Base-by-base conservation (phyloP, 192 early-diverging fungal genomes). In the Umbelopsis ramanniana region DNA sequence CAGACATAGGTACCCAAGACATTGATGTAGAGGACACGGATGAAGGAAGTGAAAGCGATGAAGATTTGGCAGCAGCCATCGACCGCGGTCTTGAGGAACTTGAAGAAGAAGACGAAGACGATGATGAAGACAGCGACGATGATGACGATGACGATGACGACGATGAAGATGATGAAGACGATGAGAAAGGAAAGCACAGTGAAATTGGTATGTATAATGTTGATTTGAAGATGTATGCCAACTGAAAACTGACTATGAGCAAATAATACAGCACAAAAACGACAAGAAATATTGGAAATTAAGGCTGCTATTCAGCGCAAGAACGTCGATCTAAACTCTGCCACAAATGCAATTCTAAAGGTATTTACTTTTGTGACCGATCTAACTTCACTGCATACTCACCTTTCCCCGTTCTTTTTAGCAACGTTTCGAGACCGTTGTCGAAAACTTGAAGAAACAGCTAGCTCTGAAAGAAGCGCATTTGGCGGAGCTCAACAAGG, bases 261-360 rank as follows among this genome's bases (percentile, higher is more conserved):
- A 43, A 63, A 72, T 74, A 66, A 14, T 77, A 63, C 52, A 75
- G 55, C 76, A 72, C 69, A 87, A 75, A 79, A 81, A 37, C 81
- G 78, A 52, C 83, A 89, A 63, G 91, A 92, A 74, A 90, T 94
- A 71, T 76, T 71, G 29, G 89, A 90, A 40, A 57, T 93, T 69
- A 84, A 91, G 48, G 71, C 69, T 5, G 86, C 82, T 38, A 79
- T 93, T 67, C 75, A 84, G 21, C 85, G 88, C 4, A 89, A 85
- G 55, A 67, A 79, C 35, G 79, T 80, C 0, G 83, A 90, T 66
- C 48, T 91, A 3, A 69, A 80, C 0, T 80, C 84, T 21, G 89
- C 91, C 19, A 82, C 86, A 4, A 93, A 94, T 78, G 85, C 87
- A 7, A 91, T 94, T 72, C 78, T 94, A 66, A 88, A 84, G 87